Percentiles rank a stretch among this genome's conserved stretches.
These are phyloP conservation scores for Heliamphora pulchella DNA, from an alignment of 179 eudicot genomes.

Conservation along the genomic window DNA sequence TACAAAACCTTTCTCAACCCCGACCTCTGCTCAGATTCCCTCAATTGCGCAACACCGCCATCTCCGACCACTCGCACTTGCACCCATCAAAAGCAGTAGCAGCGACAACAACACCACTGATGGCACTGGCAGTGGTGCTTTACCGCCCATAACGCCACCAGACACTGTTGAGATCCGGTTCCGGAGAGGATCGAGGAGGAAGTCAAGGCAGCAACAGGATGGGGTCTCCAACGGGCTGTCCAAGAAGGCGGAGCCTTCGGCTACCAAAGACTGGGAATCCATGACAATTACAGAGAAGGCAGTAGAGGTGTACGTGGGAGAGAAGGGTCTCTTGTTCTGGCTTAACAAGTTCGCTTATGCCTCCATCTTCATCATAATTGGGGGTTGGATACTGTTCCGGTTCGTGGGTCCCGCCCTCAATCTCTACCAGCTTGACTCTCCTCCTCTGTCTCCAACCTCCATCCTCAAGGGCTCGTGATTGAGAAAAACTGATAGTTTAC, in stretches of 20 bases:
- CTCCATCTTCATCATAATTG: constrained; percentile 62
- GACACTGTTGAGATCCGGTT: constrained; percentile 39
- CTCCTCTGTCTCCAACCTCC: constrained; percentile 48
- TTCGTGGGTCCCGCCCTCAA: constrained; percentile 74
- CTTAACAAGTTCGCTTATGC: constrained; percentile 90
- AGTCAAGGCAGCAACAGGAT: constrained; percentile 17
- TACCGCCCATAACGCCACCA: constrained; percentile 24
- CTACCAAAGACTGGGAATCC: constrained; percentile 58
- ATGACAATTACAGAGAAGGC: constrained; percentile 66
- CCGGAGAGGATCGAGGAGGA: constrained; percentile 45
- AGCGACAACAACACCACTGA: constrained; percentile 16
- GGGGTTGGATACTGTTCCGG: constrained; percentile 78
- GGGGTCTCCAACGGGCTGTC: constrained; percentile 7
- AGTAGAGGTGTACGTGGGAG: constrained; percentile 66
- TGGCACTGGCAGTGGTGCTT: not conserved
- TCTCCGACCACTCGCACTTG: constrained; percentile 13
- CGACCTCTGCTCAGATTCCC: constrained; percentile 8
- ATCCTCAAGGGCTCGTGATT: constrained; percentile 22
- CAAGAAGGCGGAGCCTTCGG: constrained; percentile 9
- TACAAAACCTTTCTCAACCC: constrained; percentile 19
- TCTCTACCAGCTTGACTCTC: constrained; percentile 69
- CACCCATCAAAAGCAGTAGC: constrained; percentile 17
- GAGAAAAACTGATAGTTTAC: not conserved
- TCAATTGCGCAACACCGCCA: constrained; percentile 11
- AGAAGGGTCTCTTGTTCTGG: constrained; percentile 69